Evolutionary conservation across 225 moss, liverwort and hornwort genomes (phyloP).

Genomic region (Ulota crispa): DNA sequence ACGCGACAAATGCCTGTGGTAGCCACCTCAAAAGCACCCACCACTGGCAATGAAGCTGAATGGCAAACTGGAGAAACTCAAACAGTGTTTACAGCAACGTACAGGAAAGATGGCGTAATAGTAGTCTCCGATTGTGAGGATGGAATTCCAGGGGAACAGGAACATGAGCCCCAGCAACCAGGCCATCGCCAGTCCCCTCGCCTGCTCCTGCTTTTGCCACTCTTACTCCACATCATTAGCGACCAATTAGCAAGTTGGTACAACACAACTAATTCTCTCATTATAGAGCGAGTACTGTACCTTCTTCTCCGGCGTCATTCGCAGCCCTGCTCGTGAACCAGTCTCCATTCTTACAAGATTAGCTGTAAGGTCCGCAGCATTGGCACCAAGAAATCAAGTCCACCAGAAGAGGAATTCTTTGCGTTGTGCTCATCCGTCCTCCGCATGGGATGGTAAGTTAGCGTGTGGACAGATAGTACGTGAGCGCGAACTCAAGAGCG

Average conservation of each 20-base stretch:
- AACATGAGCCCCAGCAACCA: conserved; percentile 75
- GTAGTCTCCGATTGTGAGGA: conserved; percentile 86
- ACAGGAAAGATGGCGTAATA: conserved; percentile 80
- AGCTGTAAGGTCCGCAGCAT: background rate
- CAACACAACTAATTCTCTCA: background rate
- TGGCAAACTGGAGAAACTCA: background rate
- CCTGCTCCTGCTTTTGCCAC: conserved; percentile 30
- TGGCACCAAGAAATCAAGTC: too few species aligned
- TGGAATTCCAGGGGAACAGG: conserved; percentile 79
- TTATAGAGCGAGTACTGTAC: background rate
- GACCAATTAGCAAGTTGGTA: background rate
- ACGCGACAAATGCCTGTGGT: too few species aligned
- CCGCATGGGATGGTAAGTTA: too few species aligned
- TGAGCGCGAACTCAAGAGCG: too few species aligned
- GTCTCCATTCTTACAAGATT: background rate
- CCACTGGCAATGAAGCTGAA: background rate
- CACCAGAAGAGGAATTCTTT: too few species aligned
- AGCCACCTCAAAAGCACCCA: too few species aligned
- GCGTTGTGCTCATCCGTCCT: too few species aligned
- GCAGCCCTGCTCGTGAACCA: background rate
- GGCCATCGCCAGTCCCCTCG: conserved; percentile 47
- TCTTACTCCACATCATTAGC: background rate
- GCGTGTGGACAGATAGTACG: too few species aligned
- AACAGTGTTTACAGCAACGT: background rate
- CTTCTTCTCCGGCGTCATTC: background rate